phyloP scores from a whole-genome alignment of 73 alveolate genomes.

The Paramecium biaurelia region DNA sequence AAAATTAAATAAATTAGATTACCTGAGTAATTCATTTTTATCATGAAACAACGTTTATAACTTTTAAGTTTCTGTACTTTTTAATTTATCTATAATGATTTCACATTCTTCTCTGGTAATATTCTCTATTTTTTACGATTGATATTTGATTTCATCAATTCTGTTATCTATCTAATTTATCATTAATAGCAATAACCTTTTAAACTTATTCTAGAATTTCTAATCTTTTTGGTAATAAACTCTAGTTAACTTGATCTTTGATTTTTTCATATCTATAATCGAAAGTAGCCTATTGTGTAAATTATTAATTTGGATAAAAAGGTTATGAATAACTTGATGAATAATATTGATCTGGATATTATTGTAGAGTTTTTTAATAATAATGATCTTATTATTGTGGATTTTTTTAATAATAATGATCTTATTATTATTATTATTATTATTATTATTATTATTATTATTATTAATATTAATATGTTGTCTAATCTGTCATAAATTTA shows the following conservation, averaged over 20 bases:
- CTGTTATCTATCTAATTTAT: not conserved
- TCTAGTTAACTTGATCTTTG: not conserved
- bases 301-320: not conserved
- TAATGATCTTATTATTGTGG: not conserved
- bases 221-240: not conserved
- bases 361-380: not conserved
- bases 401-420: not conserved
- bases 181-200: not conserved
- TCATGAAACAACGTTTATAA: not conserved
- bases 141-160: not conserved
- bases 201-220: not conserved
- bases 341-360: not conserved
- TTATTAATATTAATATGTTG: not conserved
- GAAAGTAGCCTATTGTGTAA: not conserved
- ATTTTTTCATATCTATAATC: constrained; percentile 7
- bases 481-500: not conserved
- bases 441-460: no score
- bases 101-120: constrained; percentile 2
- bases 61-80: not conserved
- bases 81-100: not conserved
- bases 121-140: not conserved
- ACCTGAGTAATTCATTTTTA: not conserved
- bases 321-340: not conserved
- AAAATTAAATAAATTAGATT: not conserved
- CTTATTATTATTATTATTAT: not conserved